A percentile compares a stretch with the other conserved stretches of the same genome.
Evolutionary conservation across 805 yeast genomes (phyloP).

Genomic region (Lachancea sp.): DNA sequence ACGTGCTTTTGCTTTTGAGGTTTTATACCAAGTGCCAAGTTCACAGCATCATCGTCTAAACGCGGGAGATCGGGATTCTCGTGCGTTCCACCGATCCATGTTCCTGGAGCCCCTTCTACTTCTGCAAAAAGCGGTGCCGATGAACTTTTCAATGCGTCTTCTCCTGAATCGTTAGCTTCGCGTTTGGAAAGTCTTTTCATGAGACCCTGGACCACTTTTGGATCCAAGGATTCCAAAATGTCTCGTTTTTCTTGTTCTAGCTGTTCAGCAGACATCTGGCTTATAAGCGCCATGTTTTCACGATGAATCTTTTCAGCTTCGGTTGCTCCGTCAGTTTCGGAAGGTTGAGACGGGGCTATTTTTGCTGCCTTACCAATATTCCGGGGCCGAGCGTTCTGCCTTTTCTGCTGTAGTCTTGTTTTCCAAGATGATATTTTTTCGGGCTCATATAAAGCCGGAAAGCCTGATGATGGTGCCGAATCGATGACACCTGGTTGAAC

Average conservation of each 20-base stretch:
- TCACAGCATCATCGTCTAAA: slow-evolving; percentile 25
- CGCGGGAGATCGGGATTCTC: slow-evolving; percentile 20
- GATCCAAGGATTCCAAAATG: slow-evolving; percentile 59
- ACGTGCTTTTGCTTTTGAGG: slow-evolving; percentile 2
- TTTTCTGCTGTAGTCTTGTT: slow-evolving; percentile 36
- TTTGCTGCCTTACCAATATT: background rate
- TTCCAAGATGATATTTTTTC: slow-evolving; percentile 47
- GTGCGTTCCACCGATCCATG: slow-evolving; percentile 32
- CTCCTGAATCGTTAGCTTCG: slow-evolving; percentile 35
- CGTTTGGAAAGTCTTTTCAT: slow-evolving; percentile 52
- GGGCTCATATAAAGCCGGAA: slow-evolving; percentile 31
- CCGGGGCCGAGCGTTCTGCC: slow-evolving; percentile 7
- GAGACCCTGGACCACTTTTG: slow-evolving; percentile 54
- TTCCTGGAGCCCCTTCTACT: slow-evolving; percentile 32
- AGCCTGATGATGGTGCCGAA: slow-evolving; percentile 17
- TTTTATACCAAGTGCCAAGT: slow-evolving; percentile 24
- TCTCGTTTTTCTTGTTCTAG: slow-evolving; percentile 60
- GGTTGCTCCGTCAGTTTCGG: slow-evolving; percentile 25
- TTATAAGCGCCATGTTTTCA: slow-evolving; percentile 61
- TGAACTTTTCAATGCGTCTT: slow-evolving; percentile 22
- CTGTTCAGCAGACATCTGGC: slow-evolving; percentile 60
- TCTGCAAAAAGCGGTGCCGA: slow-evolving; percentile 23
- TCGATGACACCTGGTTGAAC: slow-evolving; percentile 24
- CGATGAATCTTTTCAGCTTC: slow-evolving; percentile 72
- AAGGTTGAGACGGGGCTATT: background rate